phyloP scores from a whole-genome alignment of 345 rosid species.

The Hibiscus tridactylites region DNA sequence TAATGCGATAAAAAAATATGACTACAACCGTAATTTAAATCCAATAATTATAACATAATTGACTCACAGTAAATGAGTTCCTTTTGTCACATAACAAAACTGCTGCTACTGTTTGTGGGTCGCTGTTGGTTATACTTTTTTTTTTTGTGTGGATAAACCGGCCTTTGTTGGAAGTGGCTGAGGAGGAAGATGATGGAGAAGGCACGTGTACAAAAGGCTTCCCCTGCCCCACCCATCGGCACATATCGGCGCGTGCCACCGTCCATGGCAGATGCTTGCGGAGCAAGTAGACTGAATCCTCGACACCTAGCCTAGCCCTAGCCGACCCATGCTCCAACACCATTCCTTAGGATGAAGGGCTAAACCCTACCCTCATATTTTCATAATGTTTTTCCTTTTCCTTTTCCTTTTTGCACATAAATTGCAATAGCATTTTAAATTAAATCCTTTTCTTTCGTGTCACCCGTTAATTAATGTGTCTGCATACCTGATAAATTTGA shows the following conservation, averaged over 20 bases:
- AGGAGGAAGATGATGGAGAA: background rate
- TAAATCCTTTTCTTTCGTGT: background rate
- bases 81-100: slow-evolving; percentile 1
- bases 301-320: background rate
- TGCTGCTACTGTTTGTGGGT: background rate
- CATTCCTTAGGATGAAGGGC: background rate
- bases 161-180: background rate
- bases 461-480: too few species aligned
- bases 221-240: background rate
- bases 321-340: background rate
- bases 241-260: slow-evolving; percentile 1
- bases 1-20: too few species aligned
- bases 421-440: background rate
- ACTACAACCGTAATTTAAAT: too few species aligned
- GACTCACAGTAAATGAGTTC: background rate
- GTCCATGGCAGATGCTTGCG: background rate
- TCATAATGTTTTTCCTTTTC: background rate
- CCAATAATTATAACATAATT: too few species aligned
- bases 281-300: background rate
- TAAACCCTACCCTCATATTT: background rate
- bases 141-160: too few species aligned
- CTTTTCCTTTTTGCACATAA: background rate
- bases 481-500: too few species aligned
- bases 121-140: background rate
- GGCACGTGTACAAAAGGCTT: background rate